These are phyloP conservation scores for Calonectria multiphialidica DNA, from an alignment of 2,329 filamentous ascomycete species.

Conservation along the genomic window DNA sequence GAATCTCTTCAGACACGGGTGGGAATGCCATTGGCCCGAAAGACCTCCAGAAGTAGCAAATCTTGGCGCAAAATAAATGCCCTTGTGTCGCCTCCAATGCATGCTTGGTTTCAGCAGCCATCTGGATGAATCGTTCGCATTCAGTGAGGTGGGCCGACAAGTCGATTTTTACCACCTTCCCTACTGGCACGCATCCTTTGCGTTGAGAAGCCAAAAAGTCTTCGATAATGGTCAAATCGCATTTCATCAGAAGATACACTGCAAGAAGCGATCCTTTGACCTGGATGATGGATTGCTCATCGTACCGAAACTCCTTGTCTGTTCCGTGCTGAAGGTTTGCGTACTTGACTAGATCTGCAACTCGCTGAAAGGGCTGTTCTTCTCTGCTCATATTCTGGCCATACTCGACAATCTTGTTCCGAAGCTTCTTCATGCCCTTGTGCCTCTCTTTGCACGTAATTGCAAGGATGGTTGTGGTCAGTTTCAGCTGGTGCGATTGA, in stretches of 20 bases:
- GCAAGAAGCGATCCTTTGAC: background rate
- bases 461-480: background rate
- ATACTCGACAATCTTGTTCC: background rate
- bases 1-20: background rate
- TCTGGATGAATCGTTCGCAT: background rate
- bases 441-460: background rate
- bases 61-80: background rate
- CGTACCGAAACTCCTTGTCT: background rate
- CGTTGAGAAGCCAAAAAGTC: background rate
- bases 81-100: background rate
- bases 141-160: background rate
- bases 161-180: background rate
- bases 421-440: background rate
- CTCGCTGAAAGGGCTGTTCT: background rate
- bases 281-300: background rate
- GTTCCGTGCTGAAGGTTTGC: background rate
- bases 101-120: background rate
- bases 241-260: background rate
- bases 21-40: background rate
- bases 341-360: background rate
- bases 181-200: background rate
- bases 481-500: background rate
- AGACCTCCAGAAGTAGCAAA: background rate
- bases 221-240: background rate
- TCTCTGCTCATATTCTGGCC: background rate